Percentiles rank a stretch among this genome's conserved stretches.
Evolutionary conservation across 2,329 filamentous ascomycete species (phyloP).

Genomic region (Monosporascus ibericus): DNA sequence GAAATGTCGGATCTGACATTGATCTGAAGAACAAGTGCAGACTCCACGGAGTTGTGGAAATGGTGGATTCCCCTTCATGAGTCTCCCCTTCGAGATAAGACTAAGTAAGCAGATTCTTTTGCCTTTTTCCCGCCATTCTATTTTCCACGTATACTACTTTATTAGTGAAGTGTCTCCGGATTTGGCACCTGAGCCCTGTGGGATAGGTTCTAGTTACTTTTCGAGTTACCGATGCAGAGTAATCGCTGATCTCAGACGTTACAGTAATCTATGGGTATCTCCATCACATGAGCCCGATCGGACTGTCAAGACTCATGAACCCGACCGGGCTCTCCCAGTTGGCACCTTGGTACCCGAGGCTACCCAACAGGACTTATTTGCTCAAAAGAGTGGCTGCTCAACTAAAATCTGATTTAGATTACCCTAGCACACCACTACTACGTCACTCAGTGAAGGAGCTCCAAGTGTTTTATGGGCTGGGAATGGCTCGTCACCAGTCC

Average conservation of each 20-base stretch:
- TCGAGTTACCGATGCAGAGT: too few relatives aligned
- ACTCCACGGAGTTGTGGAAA: not conserved
- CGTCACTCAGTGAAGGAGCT: not conserved
- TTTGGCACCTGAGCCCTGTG: too few relatives aligned
- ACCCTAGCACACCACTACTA: not conserved
- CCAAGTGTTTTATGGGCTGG: too few relatives aligned
- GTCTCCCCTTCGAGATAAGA: constrained; percentile 37
- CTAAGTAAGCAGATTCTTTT: constrained; percentile 15
- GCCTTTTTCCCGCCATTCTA: too few relatives aligned
- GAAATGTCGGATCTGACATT: too few relatives aligned
- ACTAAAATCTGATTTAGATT: not conserved
- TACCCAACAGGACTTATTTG: constrained; percentile 24
- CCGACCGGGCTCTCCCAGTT: constrained; percentile 16
- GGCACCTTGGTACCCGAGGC: constrained; percentile 30
- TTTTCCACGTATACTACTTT: too few relatives aligned
- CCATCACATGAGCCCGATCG: constrained; percentile 27
- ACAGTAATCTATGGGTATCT: constrained; percentile 35
- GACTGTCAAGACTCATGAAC: constrained; percentile 13
- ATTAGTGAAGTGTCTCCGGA: too few relatives aligned
- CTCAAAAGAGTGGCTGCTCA: constrained; percentile 3
- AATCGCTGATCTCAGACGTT: too few relatives aligned
- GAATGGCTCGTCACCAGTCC: not conserved
- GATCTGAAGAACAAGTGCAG: not conserved
- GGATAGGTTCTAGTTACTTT: too few relatives aligned
- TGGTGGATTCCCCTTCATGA: constrained; percentile 19